These are phyloP conservation scores for Lasiodiplodia sp. DNA, from an alignment of 2,329 filamentous ascomycete genomes.

Conservation along the genomic window DNA sequence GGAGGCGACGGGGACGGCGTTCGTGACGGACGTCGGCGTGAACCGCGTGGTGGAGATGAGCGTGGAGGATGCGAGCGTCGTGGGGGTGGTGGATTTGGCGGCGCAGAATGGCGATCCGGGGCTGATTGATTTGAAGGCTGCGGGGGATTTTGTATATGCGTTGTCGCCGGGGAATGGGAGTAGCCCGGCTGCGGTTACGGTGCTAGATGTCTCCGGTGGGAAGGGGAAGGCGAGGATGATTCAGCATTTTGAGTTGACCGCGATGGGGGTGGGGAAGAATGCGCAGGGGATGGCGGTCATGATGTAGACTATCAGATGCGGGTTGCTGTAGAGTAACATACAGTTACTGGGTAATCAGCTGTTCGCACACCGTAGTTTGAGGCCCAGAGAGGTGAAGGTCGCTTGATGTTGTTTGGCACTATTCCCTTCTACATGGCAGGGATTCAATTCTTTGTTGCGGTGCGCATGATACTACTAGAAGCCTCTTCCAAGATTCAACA, in stretches of 20 bases:
- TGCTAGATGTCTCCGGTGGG: constrained; percentile 46
- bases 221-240: constrained; percentile 42
- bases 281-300: constrained; percentile 47
- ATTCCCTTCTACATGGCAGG: too few species aligned
- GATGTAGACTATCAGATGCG: constrained; percentile 36
- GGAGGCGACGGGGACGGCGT: constrained; percentile 57
- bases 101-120: constrained; percentile 59
- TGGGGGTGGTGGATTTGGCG: constrained; percentile 50
- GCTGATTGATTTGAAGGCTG: constrained; percentile 62
- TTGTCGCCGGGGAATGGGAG: constrained; percentile 62
- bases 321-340: too few species aligned
- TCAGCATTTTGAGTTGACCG: constrained; percentile 47
- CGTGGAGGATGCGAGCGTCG: constrained; percentile 55
- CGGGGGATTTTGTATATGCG: constrained; percentile 65
- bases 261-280: constrained; percentile 39
- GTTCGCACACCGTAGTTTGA: too few species aligned
- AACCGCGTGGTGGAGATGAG: constrained; percentile 67
- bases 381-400: too few species aligned
- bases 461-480: too few species aligned
- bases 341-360: too few species aligned
- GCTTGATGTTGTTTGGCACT: too few species aligned
- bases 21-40: constrained; percentile 63
- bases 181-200: constrained; percentile 44
- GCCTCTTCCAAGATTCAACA: too few species aligned
- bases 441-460: too few species aligned